Conservation (phyloP, 2,329 filamentous ascomycete genomes). For the Cytospora piceae region DNA sequence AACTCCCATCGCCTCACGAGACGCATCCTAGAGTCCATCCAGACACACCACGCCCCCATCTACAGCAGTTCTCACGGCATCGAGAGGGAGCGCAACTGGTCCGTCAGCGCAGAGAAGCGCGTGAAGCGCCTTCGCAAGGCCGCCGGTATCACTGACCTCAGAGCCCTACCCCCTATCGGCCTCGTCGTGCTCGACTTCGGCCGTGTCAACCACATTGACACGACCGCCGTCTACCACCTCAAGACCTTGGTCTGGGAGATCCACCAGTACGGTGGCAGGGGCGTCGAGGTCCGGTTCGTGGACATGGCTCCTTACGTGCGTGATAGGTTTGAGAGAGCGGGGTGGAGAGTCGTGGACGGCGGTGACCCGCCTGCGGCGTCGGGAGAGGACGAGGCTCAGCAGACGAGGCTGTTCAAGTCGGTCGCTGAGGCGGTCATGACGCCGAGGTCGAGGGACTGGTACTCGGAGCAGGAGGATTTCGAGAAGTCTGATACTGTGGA, state of each 20-base stretch:
- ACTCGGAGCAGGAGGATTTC: conserved; percentile 8
- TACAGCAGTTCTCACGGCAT: conserved; percentile 41
- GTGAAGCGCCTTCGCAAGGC: conserved; percentile 49
- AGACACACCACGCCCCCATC: conserved; percentile 48
- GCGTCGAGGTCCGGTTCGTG: conserved; percentile 52
- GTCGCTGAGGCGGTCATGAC: conserved; percentile 23
- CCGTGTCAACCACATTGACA: conserved; percentile 56
- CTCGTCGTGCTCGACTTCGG: conserved; percentile 57
- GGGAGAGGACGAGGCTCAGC: conserved; percentile 2
- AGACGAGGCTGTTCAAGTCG: conserved; percentile 17
- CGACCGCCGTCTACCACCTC: conserved; percentile 55
- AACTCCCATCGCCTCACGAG: conserved; percentile 60
- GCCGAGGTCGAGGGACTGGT: conserved; percentile 13
- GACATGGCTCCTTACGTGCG: conserved; percentile 49
- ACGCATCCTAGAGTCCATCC: conserved; percentile 53
- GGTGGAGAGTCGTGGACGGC: conserved; percentile 42
- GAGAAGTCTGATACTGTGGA: conserved; percentile 17
- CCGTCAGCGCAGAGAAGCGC: conserved; percentile 53
- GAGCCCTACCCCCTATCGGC: conserved; percentile 44
- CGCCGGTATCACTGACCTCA: conserved; percentile 41
- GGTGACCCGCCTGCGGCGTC: conserved; percentile 4
- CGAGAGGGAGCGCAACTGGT: conserved; percentile 54
- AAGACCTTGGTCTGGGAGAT: conserved; percentile 53
- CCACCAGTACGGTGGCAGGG: conserved; percentile 51
- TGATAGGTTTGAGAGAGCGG: conserved; percentile 44